A percentile compares a stretch with the other conserved stretches of the same genome.
phyloP scores from a whole-genome alignment of 176 grass and related monocot genomes.

The Ensete glaucum region DNA sequence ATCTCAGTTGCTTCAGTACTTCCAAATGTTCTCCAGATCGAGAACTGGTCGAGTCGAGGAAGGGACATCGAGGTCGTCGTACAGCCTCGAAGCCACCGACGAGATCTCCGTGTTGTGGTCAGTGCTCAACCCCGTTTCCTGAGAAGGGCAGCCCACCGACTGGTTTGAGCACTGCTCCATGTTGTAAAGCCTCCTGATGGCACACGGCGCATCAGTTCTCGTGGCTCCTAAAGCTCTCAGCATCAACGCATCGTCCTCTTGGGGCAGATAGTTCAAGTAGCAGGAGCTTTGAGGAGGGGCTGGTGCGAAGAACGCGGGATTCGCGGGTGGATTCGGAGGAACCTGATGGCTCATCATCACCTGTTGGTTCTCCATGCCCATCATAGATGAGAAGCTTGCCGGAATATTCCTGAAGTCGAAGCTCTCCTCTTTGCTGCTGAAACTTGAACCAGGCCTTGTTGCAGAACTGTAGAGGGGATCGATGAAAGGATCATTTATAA shows the following conservation, averaged over 20 bases:
- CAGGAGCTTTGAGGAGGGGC: slow-evolving; percentile 3
- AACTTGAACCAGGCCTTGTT: neutral
- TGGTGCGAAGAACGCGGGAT: no score
- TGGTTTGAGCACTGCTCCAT: slow-evolving; percentile 18
- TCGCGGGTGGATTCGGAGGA: no score
- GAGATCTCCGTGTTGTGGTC: slow-evolving; percentile 62
- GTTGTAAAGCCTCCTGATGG: slow-evolving; percentile 67
- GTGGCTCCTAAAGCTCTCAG: slow-evolving; percentile 2
- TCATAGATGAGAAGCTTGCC: neutral
- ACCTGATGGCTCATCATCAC: no score
- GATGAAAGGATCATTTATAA: slow-evolving; percentile 35
- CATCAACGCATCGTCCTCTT: neutral
- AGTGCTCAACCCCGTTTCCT: slow-evolving; percentile 21
- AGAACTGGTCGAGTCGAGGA: no score
- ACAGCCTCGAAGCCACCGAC: slow-evolving; percentile 34
- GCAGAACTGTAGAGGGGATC: slow-evolving; percentile 14
- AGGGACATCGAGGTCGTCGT: slow-evolving; percentile 29
- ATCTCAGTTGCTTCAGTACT: no score
- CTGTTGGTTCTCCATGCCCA: neutral
- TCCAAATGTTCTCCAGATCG: neutral
- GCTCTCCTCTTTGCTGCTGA: neutral
- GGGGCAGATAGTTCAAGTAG: slow-evolving; percentile 24
- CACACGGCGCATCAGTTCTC: slow-evolving; percentile 18
- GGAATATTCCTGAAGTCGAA: slow-evolving; percentile 9
- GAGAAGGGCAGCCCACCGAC: slow-evolving; percentile 24